phyloP scores from a whole-genome alignment of 495 filamentous ascomycete genomes.

The Xylaria acuta region DNA sequence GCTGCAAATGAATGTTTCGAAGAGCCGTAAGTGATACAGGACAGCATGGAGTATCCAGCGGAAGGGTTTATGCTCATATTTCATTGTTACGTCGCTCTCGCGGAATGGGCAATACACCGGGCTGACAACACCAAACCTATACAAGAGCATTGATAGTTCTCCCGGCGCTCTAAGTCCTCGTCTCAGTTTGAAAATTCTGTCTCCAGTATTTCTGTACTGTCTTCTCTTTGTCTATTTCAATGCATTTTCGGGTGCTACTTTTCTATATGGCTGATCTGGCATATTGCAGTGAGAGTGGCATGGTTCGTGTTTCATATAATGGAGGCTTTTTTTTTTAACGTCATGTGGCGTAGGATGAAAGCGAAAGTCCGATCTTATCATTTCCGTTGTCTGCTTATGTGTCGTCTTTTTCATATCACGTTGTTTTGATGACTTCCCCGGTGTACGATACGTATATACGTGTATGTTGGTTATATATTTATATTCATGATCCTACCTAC shows the following conservation, averaged over 20 bases:
- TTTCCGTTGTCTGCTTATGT: not conserved
- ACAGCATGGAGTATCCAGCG: not conserved
- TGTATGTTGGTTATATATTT: slow-evolving; percentile 3
- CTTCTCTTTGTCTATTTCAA: not conserved
- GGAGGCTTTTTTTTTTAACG: not conserved
- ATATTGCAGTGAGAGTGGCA: not conserved
- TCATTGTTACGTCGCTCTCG: not conserved
- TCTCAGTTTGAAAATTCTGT: not conserved
- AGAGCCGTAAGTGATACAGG: not conserved
- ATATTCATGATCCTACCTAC: not conserved
- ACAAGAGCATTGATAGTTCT: not conserved
- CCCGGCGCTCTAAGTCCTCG: not conserved
- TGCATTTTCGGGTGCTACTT: slow-evolving; percentile 8
- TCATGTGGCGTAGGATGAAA: not conserved
- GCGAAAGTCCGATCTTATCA: not conserved
- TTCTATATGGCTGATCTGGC: not conserved
- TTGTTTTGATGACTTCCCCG: not conserved
- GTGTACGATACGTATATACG: not conserved
- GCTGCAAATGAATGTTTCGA: not conserved
- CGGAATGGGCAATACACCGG: not conserved
- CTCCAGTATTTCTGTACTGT: not conserved
- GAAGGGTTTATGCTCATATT: not conserved
- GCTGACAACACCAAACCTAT: not conserved
- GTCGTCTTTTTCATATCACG: not conserved
- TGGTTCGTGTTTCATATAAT: slow-evolving; percentile 2